Conservation (phyloP, 2,329 filamentous ascomycete species). For the Calonectria hawksworthii region DNA sequence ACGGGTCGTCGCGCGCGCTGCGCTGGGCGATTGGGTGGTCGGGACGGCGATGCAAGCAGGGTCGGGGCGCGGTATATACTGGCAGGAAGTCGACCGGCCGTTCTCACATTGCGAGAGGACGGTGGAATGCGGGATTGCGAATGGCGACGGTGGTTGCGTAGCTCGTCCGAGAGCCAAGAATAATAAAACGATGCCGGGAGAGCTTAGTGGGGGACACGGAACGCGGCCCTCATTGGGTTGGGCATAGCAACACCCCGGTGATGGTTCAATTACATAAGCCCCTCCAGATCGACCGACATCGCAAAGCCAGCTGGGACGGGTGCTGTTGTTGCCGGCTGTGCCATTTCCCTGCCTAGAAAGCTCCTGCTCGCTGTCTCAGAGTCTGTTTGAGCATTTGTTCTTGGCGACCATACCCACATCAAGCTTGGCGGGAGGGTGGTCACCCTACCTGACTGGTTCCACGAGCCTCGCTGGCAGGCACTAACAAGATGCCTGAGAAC, state of each 20-base stretch:
- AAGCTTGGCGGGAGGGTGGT: background rate
- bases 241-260: background rate
- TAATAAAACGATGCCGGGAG: conserved; percentile 8
- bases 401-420: background rate
- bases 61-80: background rate
- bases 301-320: background rate
- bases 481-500: background rate
- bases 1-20: background rate
- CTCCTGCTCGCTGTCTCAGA: background rate
- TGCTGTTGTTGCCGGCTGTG: background rate
- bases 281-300: background rate
- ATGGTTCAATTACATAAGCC: conserved; percentile 17
- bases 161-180: background rate
- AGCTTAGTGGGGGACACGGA: conserved; percentile 13
- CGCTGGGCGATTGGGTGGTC: background rate
- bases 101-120: conserved; percentile 30
- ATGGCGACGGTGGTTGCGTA: conserved; percentile 12
- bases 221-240: background rate
- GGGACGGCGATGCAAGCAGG: background rate
- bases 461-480: background rate
- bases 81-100: conserved; percentile 13
- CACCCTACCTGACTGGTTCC: too few species aligned
- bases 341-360: background rate
- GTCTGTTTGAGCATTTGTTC: background rate
- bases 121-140: background rate